Percentiles rank a stretch among this genome's conserved stretches.
Conservation (phyloP, 2,329 filamentous ascomycete species). For the Epichloe hybrida region DNA sequence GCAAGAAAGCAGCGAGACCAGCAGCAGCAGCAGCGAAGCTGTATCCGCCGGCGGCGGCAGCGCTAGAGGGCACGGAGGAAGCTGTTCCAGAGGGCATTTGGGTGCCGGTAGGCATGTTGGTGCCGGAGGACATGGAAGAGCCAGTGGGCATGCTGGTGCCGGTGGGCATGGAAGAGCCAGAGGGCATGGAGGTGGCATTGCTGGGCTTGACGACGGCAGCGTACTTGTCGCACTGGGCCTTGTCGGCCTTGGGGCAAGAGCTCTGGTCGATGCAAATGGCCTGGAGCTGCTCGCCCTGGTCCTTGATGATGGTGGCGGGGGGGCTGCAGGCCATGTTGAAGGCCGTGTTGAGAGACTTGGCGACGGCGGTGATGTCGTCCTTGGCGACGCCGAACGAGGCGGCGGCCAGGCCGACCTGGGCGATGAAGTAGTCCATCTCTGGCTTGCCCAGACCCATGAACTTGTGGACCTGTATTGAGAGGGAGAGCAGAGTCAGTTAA, state of each 20-base stretch:
- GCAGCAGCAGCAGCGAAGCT: conserved; percentile 14
- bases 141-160: not conserved
- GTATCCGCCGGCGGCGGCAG: conserved; percentile 13
- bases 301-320: conserved; percentile 28
- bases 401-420: conserved; percentile 42
- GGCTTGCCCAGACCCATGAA: conserved; percentile 42
- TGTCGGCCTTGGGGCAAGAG: conserved; percentile 32
- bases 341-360: conserved; percentile 29
- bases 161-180: conserved; percentile 1
- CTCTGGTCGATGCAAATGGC: conserved; percentile 36
- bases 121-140: not conserved
- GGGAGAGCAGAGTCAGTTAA: not conserved
- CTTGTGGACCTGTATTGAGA: conserved; percentile 32
- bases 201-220: conserved; percentile 13
- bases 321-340: conserved; percentile 41
- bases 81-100: not conserved
- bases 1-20: conserved; percentile 15
- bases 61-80: conserved; percentile 10
- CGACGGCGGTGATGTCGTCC: conserved; percentile 36
- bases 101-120: too few relatives aligned
- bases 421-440: conserved; percentile 45
- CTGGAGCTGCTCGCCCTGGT: conserved; percentile 34
- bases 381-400: conserved; percentile 44
- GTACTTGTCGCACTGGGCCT: conserved; percentile 34
- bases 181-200: conserved; percentile 9